A percentile compares a stretch with the other conserved stretches of the same genome.
Evolutionary conservation across 768 basidiomycete species (phyloP).

Genomic region (Tylopilus felleus): DNA sequence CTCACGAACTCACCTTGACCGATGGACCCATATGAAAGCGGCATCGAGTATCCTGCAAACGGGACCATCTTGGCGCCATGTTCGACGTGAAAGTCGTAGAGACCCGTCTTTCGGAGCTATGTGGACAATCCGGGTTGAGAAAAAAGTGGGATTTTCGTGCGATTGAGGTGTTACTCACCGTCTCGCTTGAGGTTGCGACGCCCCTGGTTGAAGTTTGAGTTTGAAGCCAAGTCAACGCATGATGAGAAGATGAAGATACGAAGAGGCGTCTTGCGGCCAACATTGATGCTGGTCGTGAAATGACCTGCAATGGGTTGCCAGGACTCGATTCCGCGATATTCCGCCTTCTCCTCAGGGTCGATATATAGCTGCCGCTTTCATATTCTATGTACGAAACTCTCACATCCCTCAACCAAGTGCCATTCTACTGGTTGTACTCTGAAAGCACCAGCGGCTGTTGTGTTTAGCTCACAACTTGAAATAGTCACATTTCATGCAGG

Average conservation of each 20-base stretch:
- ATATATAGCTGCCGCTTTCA: background rate
- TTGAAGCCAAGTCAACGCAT: background rate
- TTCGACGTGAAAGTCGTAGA: constrained; percentile 86
- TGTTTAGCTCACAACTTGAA: background rate
- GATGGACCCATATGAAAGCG: constrained; percentile 75
- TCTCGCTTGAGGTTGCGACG: constrained; percentile 20
- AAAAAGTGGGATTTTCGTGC: background rate
- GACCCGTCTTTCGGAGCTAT: constrained; percentile 60
- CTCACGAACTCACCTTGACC: constrained; percentile 63
- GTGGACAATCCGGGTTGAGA: background rate
- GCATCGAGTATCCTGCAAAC: constrained; percentile 96
- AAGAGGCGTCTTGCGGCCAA: background rate
- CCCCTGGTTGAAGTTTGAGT: constrained; percentile 4
- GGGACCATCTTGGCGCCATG: constrained; percentile 92
- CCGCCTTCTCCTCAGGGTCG: constrained; percentile 8
- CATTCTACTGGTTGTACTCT: no score
- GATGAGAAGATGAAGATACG: background rate
- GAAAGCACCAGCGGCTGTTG: background rate
- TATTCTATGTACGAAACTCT: background rate
- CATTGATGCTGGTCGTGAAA: constrained; percentile 13
- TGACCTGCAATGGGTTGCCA: background rate
- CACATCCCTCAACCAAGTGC: background rate
- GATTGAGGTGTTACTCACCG: constrained; percentile 9
- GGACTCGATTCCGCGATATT: background rate
- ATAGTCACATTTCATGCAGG: background rate